These are phyloP conservation scores for Gynostemma pentaphyllum DNA, from an alignment of 306 rosid species.

Conservation along the genomic window DNA sequence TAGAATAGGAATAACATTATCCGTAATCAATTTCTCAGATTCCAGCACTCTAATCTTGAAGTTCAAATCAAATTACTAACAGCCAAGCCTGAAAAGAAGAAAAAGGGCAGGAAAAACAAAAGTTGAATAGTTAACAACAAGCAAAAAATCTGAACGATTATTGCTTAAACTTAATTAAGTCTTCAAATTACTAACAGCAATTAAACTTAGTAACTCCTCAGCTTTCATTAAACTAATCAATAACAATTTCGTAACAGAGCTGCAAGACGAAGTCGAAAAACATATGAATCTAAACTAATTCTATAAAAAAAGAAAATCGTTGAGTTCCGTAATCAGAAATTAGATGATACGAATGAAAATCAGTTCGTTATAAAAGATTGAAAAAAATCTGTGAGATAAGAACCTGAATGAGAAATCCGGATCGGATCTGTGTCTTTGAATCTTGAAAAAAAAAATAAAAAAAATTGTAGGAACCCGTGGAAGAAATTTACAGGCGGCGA, in stretches of 20 bases:
- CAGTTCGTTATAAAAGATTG: neutral
- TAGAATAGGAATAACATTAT: neutral
- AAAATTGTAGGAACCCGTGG: neutral
- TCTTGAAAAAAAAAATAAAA: constrained; percentile 6
- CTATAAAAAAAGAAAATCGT: neutral
- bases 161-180: neutral
- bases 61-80: neutral
- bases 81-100: constrained; percentile 7
- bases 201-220: no score
- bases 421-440: neutral
- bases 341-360: neutral
- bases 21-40: neutral
- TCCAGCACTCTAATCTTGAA: constrained; percentile 2
- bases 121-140: neutral
- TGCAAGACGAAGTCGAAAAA: no score
- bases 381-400: neutral
- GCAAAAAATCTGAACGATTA: neutral
- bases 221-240: no score
- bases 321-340: neutral
- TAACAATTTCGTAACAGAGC: no score
- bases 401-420: neutral
- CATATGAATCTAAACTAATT: neutral
- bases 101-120: neutral
- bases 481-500: neutral
- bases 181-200: neutral